Evolutionary conservation across 2,329 filamentous ascomycete genomes (phyloP), one percentile per base, ranked within the genome.

Genomic region (Nigrospora oryzae): DNA sequence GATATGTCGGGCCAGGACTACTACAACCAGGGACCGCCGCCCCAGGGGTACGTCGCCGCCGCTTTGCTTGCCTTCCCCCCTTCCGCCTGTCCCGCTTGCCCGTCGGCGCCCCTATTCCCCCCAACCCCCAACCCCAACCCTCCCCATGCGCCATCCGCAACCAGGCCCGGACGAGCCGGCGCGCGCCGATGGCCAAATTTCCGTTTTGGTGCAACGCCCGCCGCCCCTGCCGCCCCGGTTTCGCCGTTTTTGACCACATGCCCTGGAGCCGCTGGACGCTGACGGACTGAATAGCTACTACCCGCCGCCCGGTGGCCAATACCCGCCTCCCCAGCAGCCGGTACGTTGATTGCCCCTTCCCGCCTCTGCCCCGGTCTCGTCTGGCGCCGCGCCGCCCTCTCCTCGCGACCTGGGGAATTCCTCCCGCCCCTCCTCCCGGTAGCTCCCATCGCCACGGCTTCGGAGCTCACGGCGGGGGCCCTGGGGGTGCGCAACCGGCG

Each of bases 281-380:
- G 23, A 28, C 23, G 7, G 23, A 7, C 23, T 16, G 15, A n/a
- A 19, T 13, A n/a, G 16, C 17, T 23, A n/a, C 16, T 33, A 33
- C 39, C 34, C 44, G 36, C 50, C 49, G 32, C 51, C 52, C 32
- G 55, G 53, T 47, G 52, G 49, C 39, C 47, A 47, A 34, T 56
- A 56, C 14, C 42, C 42, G 45, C 53, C 51, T 23, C 52, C 48
- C n/a, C 45, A 47, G 32, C 28, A 36, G 32, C 19, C 35, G 33
- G 31, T 36, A 48, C 14, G 36, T 38, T 28, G 4, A 5, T n/a
- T 34, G 12, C 15, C 35, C 28, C 14, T 34, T 7, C 19, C 6
- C 23, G 4, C 8, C 5, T 10, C 6, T 28, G 2, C 23, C 23
- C 5, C 5, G 5, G 5, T 28, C 23, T 7, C 23, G n/a, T n/a